Percentiles rank a stretch among this genome's conserved stretches.
These are phyloP conservation scores for Ogataea siamensis DNA, from an alignment of 805 yeast species.

Conservation along the genomic window DNA sequence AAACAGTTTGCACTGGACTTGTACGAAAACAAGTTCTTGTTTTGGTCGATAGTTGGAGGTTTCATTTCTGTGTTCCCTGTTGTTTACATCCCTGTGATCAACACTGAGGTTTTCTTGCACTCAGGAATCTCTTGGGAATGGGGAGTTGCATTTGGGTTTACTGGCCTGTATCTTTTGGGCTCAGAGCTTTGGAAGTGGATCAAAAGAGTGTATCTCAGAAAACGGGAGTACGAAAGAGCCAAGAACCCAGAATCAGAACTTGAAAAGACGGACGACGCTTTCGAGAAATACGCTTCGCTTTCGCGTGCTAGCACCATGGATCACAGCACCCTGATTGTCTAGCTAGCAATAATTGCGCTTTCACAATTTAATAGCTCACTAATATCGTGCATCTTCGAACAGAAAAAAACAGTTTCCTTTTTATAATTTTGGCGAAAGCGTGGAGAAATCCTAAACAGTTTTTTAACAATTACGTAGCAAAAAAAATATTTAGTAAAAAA, in stretches of 20 bases:
- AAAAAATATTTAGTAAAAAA: conserved; percentile 1
- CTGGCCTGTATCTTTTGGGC: not conserved
- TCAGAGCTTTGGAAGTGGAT: not conserved
- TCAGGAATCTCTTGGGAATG: not conserved
- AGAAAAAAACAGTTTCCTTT: not conserved
- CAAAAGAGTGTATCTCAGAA: not conserved
- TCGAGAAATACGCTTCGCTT: not conserved
- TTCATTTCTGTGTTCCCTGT: not conserved
- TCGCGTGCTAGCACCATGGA: not conserved
- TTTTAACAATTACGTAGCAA: conserved; percentile 5
- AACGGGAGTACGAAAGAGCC: not conserved
- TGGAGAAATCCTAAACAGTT: not conserved
- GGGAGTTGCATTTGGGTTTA: not conserved
- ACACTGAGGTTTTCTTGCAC: not conserved
- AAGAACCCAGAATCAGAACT: not conserved
- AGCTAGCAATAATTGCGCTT: not conserved
- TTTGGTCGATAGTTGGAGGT: not conserved
- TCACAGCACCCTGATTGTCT: not conserved
- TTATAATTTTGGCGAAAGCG: not conserved
- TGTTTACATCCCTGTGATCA: not conserved
- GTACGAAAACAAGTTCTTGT: not conserved
- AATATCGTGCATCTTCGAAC: no score
- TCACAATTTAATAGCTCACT: no score
- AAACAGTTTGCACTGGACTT: not conserved
- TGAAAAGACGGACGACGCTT: not conserved